Percentiles rank a stretch among this genome's conserved stretches.
Conservation (phyloP, 2,329 filamentous ascomycete species). For the Alternaria postmessia region DNA sequence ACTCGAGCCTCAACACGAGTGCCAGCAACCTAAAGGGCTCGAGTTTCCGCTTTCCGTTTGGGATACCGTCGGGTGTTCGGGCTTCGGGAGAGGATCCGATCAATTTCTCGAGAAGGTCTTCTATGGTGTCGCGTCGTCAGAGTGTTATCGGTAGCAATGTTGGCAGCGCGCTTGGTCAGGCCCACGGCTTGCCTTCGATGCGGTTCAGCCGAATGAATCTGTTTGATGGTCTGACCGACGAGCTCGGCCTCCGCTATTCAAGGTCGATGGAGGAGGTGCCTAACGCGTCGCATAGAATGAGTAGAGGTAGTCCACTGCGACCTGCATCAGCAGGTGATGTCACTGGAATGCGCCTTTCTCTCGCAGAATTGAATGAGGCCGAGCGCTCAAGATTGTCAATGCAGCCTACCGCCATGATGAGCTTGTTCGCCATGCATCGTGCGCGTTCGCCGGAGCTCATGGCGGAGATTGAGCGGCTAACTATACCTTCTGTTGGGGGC, state of each 20-base stretch:
- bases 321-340: constrained; percentile 49
- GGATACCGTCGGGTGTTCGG: constrained; percentile 25
- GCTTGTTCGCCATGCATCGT: constrained; percentile 30
- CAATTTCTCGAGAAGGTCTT: constrained; percentile 30
- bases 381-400: constrained; percentile 21
- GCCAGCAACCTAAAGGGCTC: constrained; percentile 44
- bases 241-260: constrained; percentile 50
- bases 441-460: constrained; percentile 53
- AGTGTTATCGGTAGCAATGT: constrained; percentile 32
- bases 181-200: constrained; percentile 56
- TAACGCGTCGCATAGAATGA: constrained; percentile 40
- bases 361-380: constrained; percentile 54
- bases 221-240: constrained; percentile 56
- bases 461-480: constrained; percentile 56
- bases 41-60: constrained; percentile 37
- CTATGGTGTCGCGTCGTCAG: constrained; percentile 28
- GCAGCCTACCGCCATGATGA: constrained; percentile 19
- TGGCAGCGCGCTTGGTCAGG: constrained; percentile 33
- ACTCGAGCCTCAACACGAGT: constrained; percentile 53
- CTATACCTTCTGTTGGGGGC: constrained; percentile 56
- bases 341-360: constrained; percentile 57
- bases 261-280: constrained; percentile 49
- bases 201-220: constrained; percentile 59
- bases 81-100: constrained; percentile 33
- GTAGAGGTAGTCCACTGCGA: constrained; percentile 44